Base-by-base conservation (phyloP, 257 asterid genomes). In the Plantago ovata region DNA sequence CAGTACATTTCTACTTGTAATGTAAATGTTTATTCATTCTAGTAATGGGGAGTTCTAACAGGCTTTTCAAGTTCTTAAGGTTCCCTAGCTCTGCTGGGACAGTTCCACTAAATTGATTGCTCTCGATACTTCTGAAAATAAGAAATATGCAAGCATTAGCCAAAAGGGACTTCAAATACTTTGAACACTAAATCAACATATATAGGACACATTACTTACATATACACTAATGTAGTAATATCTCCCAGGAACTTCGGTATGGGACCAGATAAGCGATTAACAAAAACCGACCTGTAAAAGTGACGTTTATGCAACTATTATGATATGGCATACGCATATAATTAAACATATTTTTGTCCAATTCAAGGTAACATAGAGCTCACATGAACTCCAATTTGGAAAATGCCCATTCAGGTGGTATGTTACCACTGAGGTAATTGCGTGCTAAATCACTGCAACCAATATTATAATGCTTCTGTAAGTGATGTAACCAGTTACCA, bases 401-500 rank as follows among this genome's bases (percentile, higher is more conserved):
- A 46, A 81, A 71, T 13, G 72, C 84, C 94, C 91, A 85, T 65
- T 82, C 83, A 8, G 45, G 79, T 3, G 95, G 95, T 43, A 85
- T 80, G 53, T 75, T 80, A 36, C 95, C 91, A 33, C 45, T 66
- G 16, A 82, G 79, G 67, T 72, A 85, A 79, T 85, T 85, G 66
- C 86, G 71, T 3, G 59, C 15, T 54, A 85, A 53, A 62, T 78
- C 84, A 60, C 95, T 85, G 81, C 68, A 58, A 38, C 38, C 69
- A 66, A 48, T 4, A 24, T 44, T n/a, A 47, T 56, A 56, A 56
- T 28, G 54, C 53, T 38, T 40, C 21, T 12, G 33, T 33, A 8
- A 33, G 41, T 3, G 15, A 54, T n/a, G 15, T 28, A 28, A 49
- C 20, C 6, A 49, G 2, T 24, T 8, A 10, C n/a, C 12, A 13